Evolutionary conservation across 1,139 yeast species (phyloP), one percentile per base, ranked within the genome.

Genomic region (Geotrichum siamense): DNA sequence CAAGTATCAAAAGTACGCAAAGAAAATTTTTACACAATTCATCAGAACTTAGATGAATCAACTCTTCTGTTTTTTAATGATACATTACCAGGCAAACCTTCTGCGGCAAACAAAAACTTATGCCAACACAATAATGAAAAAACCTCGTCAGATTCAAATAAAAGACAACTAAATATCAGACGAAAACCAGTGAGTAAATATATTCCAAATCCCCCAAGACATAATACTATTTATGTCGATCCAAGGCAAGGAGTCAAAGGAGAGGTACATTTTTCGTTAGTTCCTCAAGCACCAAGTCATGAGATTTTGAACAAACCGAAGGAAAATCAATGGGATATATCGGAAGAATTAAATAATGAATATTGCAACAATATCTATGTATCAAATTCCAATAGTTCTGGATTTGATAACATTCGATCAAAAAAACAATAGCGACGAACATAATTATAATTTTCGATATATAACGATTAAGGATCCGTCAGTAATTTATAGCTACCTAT

Each of bases 321-420:
- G 10, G 33, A 34, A n/a, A 38, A 38, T 13, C 43, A 40, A 32
- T 40, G 43, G 43, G 27, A 30, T 17, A 37, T 40, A 10, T 33
- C 27, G n/a, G 20, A 33, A 15, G 39, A 40, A 15, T 30, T 34
- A 5, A 40, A 40, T 25, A 30, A 10, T 5, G 38, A 35, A 15
- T 34, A 34, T 27, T 23, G 25, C 12, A 32, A 16, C 5, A 28
- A 28, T 28, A 5, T 28, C 5, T 5, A 13, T 5, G 31, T 28
- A 8, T 25, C 27, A 12, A 28, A 12, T 28, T 8, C 5, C 15
- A 12, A 16, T n/a, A n/a, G n/a, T n/a, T n/a, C n/a, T n/a, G n/a
- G n/a, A n/a, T n/a, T n/a, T n/a, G n/a, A n/a, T n/a, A n/a, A n/a
- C n/a, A n/a, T n/a, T n/a, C n/a, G n/a, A n/a, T n/a, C n/a, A n/a